Evolutionary conservation across 139 green algal species (phyloP).

Genomic region (Chlorella sorokiniana): DNA sequence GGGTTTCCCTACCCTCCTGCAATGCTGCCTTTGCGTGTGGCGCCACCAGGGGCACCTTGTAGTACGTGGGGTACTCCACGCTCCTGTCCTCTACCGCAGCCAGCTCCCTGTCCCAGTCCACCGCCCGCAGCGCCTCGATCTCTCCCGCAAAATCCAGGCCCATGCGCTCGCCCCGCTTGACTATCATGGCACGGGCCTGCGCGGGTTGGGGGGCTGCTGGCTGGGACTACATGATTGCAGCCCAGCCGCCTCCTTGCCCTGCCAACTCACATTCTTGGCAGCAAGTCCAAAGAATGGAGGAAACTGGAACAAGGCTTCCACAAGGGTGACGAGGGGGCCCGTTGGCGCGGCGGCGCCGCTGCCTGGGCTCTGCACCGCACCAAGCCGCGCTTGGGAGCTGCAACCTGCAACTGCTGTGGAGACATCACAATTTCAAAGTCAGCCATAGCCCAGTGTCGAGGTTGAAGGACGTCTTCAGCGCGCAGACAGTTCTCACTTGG

Average conservation of each 20-base stretch:
- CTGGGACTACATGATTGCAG: too few relatives aligned
- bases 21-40: too few relatives aligned
- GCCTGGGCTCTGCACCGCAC: not conserved
- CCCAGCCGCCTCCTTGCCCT: not conserved
- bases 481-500: too few relatives aligned
- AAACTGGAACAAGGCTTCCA: conserved; percentile 75
- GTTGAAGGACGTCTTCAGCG: too few relatives aligned
- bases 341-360: not conserved
- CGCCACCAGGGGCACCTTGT: too few relatives aligned
- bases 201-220: too few relatives aligned
- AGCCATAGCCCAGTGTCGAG: too few relatives aligned
- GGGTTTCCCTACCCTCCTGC: too few relatives aligned
- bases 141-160: conserved; percentile 71
- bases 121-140: conserved; percentile 56
- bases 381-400: not conserved
- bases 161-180: conserved; percentile 68
- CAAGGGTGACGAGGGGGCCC: conserved; percentile 50
- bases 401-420: too few relatives aligned
- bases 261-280: conserved; percentile 40
- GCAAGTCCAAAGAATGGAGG: conserved; percentile 68
- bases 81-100: conserved; percentile 24
- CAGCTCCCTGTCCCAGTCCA: conserved; percentile 65
- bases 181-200: conserved; percentile 72
- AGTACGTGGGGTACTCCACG: conserved; percentile 70
- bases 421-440: too few relatives aligned